Base-by-base conservation (phyloP, 2,329 filamentous ascomycete genomes). In the Fusarium liriodendri region DNA sequence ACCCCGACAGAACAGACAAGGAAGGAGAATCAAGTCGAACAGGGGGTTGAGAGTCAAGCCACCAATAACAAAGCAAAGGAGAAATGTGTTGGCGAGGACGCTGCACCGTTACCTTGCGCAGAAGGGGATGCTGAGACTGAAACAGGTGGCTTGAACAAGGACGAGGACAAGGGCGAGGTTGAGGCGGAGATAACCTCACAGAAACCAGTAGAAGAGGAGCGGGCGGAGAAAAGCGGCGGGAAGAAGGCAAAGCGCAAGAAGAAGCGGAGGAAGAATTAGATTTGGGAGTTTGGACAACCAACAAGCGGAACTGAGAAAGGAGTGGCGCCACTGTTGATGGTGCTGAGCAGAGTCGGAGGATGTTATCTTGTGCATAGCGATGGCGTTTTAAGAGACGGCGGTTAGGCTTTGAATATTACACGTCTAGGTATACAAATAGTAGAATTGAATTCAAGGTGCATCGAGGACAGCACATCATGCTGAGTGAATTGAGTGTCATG, bases 331-430 rank as follows among this genome's bases (percentile, higher is more conserved):
- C 47, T 38, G 27, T 63, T 22, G 22, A 33, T 47, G 29, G 54
- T 25, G 11, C 25, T 60, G 20, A 62, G 40, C 25, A 40, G 29
- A 38, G 6, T 5, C 4, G 40, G 20, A 16, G 40, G 40, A 45
- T 13, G n/a, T 20, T 66, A 63, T 72, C 47, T 72, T 59, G 64
- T 63, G 69, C 74, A 76, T 75, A 76, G 74, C 74, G 74, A 76
- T 45, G 74, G 74, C 74, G 74, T 76, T 52, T 52, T 76, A 67
- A 67, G 61, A 62, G 57, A 29, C 37, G 66, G 32, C 29, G 27
- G 42, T 29, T 40, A 63, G 25, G 52, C 58, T 70, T 70, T 66
- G 62, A 38, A 66, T 67, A 67, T 38, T 33, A 54, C 67, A 50
- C 47, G 25, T 59, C 20, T 18, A 45, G 13, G 20, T 22, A 45